Percentiles rank a stretch among this genome's conserved stretches.
These are phyloP conservation scores for Cicer cuneatum DNA, from an alignment of 306 rosid species.

Conservation along the genomic window DNA sequence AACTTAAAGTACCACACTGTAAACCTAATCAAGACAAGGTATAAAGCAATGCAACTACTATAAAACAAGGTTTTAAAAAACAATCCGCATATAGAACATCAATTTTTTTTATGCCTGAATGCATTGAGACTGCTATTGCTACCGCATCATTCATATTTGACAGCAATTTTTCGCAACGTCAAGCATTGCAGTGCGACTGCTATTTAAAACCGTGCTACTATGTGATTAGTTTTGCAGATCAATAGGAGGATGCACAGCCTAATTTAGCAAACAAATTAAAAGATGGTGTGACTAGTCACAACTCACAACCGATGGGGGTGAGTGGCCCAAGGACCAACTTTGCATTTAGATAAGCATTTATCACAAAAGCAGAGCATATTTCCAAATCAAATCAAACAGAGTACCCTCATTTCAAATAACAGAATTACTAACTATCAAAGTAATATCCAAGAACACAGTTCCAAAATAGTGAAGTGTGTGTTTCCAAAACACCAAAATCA, in stretches of 20 bases:
- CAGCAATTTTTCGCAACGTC: background rate
- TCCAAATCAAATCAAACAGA: constrained; percentile 16
- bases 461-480: background rate
- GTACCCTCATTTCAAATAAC: constrained; percentile 10
- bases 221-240: constrained; percentile 3
- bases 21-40: constrained; percentile 29
- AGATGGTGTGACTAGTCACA: background rate
- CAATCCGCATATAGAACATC: background rate
- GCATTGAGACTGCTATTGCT: background rate
- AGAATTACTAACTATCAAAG: constrained; percentile 9
- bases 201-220: background rate
- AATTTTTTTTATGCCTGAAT: background rate
- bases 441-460: background rate
- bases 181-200: background rate
- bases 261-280: constrained; percentile 24
- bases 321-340: constrained; percentile 19
- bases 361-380: background rate
- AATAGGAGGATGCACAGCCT: constrained; percentile 19
- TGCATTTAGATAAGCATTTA: constrained; percentile 16
- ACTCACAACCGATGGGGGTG: constrained; percentile 12
- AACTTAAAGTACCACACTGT: background rate
- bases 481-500: too few species aligned
- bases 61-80: background rate
- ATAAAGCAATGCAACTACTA: constrained; percentile 15
- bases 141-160: background rate